Conservation (phyloP, 2,329 filamentous ascomycete species). For the Phialemoniopsis sp. region DNA sequence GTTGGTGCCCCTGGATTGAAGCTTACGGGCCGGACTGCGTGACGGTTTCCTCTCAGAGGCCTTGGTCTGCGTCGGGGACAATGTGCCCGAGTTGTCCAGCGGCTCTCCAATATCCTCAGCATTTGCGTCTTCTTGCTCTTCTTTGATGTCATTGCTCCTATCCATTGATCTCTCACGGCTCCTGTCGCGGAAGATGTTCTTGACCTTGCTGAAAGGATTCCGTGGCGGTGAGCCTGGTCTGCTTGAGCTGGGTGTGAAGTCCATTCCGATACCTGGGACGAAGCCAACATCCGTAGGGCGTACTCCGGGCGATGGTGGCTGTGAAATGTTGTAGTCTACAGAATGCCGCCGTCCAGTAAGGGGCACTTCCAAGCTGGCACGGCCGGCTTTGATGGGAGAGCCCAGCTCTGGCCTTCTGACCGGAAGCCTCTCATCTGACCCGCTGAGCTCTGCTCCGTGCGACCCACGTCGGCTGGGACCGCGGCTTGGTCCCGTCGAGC, state of each 20-base stretch:
- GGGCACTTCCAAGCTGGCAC: slow-evolving; percentile 40
- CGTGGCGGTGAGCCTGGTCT: slow-evolving; percentile 60
- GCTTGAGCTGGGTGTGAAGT: slow-evolving; percentile 60
- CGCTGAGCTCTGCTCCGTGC: no score
- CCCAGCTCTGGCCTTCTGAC: slow-evolving; percentile 6
- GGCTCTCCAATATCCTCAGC: no score
- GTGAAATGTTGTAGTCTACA: slow-evolving; percentile 39
- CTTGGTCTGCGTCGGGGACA: slow-evolving; percentile 9
- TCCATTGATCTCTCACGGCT: slow-evolving; percentile 38
- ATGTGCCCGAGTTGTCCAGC: no score
- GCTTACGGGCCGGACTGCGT: slow-evolving; percentile 32
- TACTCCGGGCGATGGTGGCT: slow-evolving; percentile 49
- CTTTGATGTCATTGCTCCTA: slow-evolving; percentile 15
- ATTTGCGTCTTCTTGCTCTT: no score
- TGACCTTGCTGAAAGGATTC: slow-evolving; percentile 53
- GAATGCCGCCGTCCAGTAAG: slow-evolving; percentile 21
- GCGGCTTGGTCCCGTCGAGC: no score
- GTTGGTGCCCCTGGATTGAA: slow-evolving; percentile 27
- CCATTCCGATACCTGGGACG: slow-evolving; percentile 56
- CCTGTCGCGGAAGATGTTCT: slow-evolving; percentile 51
- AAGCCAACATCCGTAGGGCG: slow-evolving; percentile 38
- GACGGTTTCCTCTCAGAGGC: slow-evolving; percentile 22
- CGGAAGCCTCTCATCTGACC: slow-evolving; percentile 1
- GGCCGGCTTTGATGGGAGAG: slow-evolving; percentile 25
- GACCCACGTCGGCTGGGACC: no score